Evolutionary conservation across 2,329 filamentous ascomycete species (phyloP), one percentile per base, ranked within the genome.

Genomic region (Pseudopyricularia javanii): DNA sequence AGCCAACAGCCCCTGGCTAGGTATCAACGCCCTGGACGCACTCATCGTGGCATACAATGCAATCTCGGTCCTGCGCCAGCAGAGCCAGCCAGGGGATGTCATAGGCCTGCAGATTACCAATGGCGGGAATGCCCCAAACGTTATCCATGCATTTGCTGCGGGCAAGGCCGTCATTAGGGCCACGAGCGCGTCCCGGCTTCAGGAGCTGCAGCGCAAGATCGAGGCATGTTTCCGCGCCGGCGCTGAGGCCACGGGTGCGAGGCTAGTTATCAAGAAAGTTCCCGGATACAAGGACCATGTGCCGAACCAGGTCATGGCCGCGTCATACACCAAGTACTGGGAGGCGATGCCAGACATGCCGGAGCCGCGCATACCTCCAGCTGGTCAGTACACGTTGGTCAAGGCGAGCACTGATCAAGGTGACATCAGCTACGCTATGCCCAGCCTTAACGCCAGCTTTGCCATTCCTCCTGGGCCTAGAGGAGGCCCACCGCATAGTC

Each of bases 1-100:
- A 53, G 76, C 79, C 0, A 79, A 82, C 56, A 78, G 78, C n/a
- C 79, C 78, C 0, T 82, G 78, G 78, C 68, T 77, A 5, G 79
- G 79, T 0, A 69, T 76, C 57, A 82, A 83, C 59, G 79, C 79
- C 0, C 69, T 82, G 0, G 79, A 83, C 57, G 78, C 78, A 0
- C 59, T 79, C 22, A 66, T 82, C 2, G 66, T 69, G 0, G 72
- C 68, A 0, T 76, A 76, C 57, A 72, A 70, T 51, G 67, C 66
- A 45, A 61, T 82, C 4, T 71, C 74, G 0, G 67, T 76, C 0
- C 66, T 82, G 6, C 71, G 79, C 1, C 78, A 82, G 61, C 79
- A 82, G 60, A 70, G 76, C 3, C 68, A 71, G 56, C 74, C 78
- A 0, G 72, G 73, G 4, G 73, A 74, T 53, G 63, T 73, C 7